Conservation (phyloP, 1,284 basidiomycete species). For the Paramarasmius palmivorus region DNA sequence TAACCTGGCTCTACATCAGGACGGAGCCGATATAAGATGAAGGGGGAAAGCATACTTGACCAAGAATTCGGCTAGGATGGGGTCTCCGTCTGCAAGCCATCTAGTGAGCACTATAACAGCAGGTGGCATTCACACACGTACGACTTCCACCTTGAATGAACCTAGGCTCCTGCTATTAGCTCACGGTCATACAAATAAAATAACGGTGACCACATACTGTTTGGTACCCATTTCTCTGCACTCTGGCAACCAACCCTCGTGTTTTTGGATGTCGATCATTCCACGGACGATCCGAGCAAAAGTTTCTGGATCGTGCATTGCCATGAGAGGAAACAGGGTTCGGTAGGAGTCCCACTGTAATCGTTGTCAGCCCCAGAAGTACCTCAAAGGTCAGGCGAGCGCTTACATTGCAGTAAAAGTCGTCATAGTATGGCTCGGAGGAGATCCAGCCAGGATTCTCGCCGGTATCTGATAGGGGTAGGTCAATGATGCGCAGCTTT, state of each 20-base stretch:
- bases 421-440: slow-evolving; percentile 52
- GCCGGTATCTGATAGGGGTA: no score
- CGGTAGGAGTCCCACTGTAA: slow-evolving; percentile 65
- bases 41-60: slow-evolving; percentile 47
- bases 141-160: slow-evolving; percentile 65
- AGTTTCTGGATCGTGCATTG: slow-evolving; percentile 56
- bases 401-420: slow-evolving; percentile 66
- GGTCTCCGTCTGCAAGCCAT: slow-evolving; percentile 50
- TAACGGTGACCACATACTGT: slow-evolving; percentile 17
- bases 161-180: not conserved
- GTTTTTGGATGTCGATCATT: slow-evolving; percentile 64
- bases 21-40: not conserved
- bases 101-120: not conserved
- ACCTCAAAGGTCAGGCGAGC: not conserved
- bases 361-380: not conserved
- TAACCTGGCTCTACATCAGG: slow-evolving; percentile 34
- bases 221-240: slow-evolving; percentile 50
- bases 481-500: no score
- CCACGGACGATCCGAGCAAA: slow-evolving; percentile 60
- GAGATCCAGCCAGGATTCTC: slow-evolving; percentile 52
- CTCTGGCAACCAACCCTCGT: slow-evolving; percentile 69
- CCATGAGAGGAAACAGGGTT: slow-evolving; percentile 58
- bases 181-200: not conserved
- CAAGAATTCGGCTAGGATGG: slow-evolving; percentile 64
- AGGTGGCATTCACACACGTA: slow-evolving; percentile 43